These are phyloP conservation scores for Adansonia grandidieri DNA, from an alignment of 441 rosid species.

Conservation along the genomic window DNA sequence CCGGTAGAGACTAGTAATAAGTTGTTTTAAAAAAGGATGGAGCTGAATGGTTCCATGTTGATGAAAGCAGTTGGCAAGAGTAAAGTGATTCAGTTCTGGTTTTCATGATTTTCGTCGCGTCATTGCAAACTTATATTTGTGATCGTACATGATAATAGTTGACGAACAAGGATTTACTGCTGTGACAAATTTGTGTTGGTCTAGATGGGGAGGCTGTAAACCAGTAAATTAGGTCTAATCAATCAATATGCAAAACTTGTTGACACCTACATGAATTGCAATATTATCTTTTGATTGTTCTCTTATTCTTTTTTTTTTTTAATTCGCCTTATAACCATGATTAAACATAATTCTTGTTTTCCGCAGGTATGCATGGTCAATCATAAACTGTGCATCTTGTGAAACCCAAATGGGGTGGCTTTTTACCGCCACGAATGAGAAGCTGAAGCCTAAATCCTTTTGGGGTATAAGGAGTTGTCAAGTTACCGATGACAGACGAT, in stretches of 20 bases:
- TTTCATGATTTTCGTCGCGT: neutral
- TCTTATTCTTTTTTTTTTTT: neutral
- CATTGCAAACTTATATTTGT: neutral
- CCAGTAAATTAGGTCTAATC: neutral
- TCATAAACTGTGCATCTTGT: slow-evolving; percentile 58
- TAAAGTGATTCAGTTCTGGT: neutral
- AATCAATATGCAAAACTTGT: neutral
- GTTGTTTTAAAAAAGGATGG: neutral
- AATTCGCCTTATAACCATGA: neutral
- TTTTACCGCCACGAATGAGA: slow-evolving; percentile 66
- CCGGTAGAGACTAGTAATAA: neutral
- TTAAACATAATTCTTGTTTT: slow-evolving; percentile 10
- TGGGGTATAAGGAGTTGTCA: slow-evolving; percentile 86
- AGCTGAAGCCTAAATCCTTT: slow-evolving; percentile 76
- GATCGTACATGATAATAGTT: neutral
- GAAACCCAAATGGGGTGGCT: slow-evolving; percentile 84
- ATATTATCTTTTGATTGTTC: neutral
- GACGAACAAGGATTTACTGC: no score
- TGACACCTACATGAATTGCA: neutral
- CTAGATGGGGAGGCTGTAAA: neutral
- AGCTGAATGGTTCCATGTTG: neutral
- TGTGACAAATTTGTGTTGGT: no score
- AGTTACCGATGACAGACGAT: slow-evolving; percentile 56
- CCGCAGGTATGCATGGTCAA: slow-evolving; percentile 88
- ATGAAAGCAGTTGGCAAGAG: neutral